These are phyloP conservation scores for Leccinum barrowsii DNA, from an alignment of 768 basidiomycete species.

Conservation along the genomic window DNA sequence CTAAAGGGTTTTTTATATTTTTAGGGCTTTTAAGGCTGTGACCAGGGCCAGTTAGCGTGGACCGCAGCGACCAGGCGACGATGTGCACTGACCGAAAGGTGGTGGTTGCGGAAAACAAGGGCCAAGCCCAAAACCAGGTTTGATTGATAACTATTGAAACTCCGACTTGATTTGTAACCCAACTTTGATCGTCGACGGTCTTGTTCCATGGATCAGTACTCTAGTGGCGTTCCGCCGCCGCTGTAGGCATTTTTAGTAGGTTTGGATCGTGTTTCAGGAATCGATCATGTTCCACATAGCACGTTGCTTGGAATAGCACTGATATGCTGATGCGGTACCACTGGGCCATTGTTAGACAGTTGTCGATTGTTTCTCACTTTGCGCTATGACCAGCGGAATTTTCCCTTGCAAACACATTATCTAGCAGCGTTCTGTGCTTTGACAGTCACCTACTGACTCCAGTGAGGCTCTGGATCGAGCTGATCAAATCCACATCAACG, in stretches of 20 bases:
- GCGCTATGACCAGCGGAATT: neutral
- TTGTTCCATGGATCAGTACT: neutral
- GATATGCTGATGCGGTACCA: neutral
- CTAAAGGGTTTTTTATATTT: slow-evolving; percentile 60
- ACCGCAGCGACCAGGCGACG: slow-evolving; percentile 11
- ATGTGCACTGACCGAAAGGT: slow-evolving; percentile 52
- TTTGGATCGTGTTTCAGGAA: neutral
- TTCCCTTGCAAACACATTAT: neutral
- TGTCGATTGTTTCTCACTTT: neutral
- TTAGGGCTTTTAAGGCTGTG: slow-evolving; percentile 56
- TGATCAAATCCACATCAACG: neutral
- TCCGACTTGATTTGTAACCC: slow-evolving; percentile 32
- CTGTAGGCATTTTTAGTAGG: neutral
- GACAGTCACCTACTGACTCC: neutral
- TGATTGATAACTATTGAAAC: slow-evolving; percentile 36
- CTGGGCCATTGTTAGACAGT: neutral
- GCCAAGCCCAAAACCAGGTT: slow-evolving; percentile 16
- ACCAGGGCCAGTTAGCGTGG: slow-evolving; percentile 18
- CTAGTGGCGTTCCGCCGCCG: neutral
- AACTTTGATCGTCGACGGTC: neutral
- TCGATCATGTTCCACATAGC: neutral
- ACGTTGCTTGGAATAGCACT: neutral
- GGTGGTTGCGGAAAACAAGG: slow-evolving; percentile 56
- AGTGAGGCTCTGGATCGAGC: too few species aligned
- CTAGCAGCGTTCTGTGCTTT: neutral